Percentiles rank a stretch among this genome's conserved stretches.
These are phyloP conservation scores for Grammothele lineata DNA, from an alignment of 768 basidiomycete species.

Conservation along the genomic window DNA sequence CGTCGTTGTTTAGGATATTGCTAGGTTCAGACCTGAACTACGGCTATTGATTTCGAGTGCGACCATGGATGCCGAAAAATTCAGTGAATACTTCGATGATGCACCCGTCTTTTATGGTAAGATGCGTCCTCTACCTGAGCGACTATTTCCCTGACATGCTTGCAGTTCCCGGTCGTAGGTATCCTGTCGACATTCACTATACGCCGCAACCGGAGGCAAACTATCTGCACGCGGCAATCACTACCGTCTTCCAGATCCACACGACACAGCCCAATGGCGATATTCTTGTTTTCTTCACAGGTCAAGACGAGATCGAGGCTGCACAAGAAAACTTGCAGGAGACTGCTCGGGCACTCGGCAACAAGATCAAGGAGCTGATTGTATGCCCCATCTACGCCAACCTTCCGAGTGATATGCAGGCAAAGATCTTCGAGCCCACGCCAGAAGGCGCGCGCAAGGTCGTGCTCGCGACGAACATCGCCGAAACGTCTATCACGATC, in stretches of 20 bases:
- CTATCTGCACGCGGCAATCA: slow-evolving; percentile 97
- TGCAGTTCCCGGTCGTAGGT: slow-evolving; percentile 94
- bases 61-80: slow-evolving; percentile 97
- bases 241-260: slow-evolving; percentile 98
- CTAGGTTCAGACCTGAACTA: slow-evolving; percentile 92
- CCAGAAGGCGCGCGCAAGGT: slow-evolving; percentile 96
- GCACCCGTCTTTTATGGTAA: slow-evolving; percentile 92
- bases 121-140: slow-evolving; percentile 25
- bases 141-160: slow-evolving; percentile 16
- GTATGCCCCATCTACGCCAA: slow-evolving; percentile 99
- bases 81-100: slow-evolving; percentile 94
- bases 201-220: slow-evolving; percentile 99
- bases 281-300: slow-evolving; percentile 95
- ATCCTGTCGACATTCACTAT: slow-evolving; percentile 97
- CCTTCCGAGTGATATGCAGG: slow-evolving; percentile 98
- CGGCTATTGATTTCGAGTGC: slow-evolving; percentile 92
- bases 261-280: slow-evolving; percentile 98
- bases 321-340: slow-evolving; percentile 95
- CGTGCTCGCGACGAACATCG: slow-evolving; percentile 97
- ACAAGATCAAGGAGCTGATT: slow-evolving; percentile 92
- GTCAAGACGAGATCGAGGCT: slow-evolving; percentile 98
- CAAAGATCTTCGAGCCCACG: slow-evolving; percentile 98
- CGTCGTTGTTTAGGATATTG: slow-evolving; percentile 71
- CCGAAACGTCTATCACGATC: slow-evolving; percentile 99
- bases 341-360: slow-evolving; percentile 90